Percentiles rank a stretch among this genome's conserved stretches.
These are phyloP conservation scores for Claviceps sp. DNA, from an alignment of 2,329 filamentous ascomycete species.

Conservation along the genomic window DNA sequence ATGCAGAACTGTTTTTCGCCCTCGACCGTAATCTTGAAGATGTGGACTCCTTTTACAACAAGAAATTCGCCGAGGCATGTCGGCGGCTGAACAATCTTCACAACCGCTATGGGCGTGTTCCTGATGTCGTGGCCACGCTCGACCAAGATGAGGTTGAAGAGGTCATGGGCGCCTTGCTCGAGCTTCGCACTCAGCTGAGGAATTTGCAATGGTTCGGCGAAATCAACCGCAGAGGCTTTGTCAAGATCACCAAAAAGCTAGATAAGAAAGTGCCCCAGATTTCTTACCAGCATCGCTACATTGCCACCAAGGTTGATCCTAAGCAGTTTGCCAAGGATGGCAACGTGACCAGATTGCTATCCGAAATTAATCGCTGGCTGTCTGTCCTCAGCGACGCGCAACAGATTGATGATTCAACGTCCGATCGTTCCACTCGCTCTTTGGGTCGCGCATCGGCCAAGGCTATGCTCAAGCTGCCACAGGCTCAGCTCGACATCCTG, in stretches of 20 bases:
- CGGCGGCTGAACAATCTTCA: slow-evolving; percentile 76
- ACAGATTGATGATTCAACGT: slow-evolving; percentile 59
- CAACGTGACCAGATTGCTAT: slow-evolving; percentile 33
- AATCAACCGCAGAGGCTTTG: slow-evolving; percentile 86
- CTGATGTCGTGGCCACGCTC: slow-evolving; percentile 56
- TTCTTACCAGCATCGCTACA: slow-evolving; percentile 69
- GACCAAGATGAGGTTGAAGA: slow-evolving; percentile 87
- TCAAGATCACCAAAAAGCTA: slow-evolving; percentile 98
- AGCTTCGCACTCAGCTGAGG: slow-evolving; percentile 73
- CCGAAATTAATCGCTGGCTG: slow-evolving; percentile 80
- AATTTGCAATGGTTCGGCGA: slow-evolving; percentile 97
- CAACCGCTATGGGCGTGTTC: slow-evolving; percentile 68
- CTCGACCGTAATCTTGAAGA: slow-evolving; percentile 95
- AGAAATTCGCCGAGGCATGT: slow-evolving; percentile 75
- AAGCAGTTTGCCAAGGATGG: slow-evolving; percentile 72
- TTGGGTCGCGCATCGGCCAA: slow-evolving; percentile 66
- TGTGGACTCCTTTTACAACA: slow-evolving; percentile 94
- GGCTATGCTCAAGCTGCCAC: slow-evolving; percentile 58
- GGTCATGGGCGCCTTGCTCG: slow-evolving; percentile 76
- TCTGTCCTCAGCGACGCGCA: slow-evolving; percentile 69
- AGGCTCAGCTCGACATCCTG: slow-evolving; percentile 53
- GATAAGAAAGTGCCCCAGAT: slow-evolving; percentile 82
- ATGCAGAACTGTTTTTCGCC: slow-evolving; percentile 85
- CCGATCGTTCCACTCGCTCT: slow-evolving; percentile 61
- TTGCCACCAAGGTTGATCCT: slow-evolving; percentile 81